These are phyloP conservation scores for Podospora conica DNA, from an alignment of 495 filamentous ascomycete species.

Conservation along the genomic window DNA sequence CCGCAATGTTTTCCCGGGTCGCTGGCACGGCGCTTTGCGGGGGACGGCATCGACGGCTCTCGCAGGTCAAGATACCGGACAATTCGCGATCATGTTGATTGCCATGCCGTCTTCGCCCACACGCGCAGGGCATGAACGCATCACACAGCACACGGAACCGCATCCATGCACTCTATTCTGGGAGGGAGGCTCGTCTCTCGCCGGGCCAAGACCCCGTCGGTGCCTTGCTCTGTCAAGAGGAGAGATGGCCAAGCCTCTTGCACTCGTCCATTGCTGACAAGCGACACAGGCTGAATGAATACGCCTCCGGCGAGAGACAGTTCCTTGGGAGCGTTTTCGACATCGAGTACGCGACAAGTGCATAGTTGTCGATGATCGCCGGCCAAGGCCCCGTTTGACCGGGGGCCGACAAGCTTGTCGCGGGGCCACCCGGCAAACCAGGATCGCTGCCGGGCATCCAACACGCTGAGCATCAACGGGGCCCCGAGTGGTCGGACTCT, in stretches of 20 bases:
- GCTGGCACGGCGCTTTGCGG: constrained; percentile 1
- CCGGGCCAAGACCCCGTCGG: background rate
- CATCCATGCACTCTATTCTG: constrained; percentile 3
- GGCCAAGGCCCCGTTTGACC: background rate
- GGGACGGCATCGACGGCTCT: constrained; percentile 3
- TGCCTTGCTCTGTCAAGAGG: background rate
- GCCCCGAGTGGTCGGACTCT: constrained; percentile 23
- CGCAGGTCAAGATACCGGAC: background rate
- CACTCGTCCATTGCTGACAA: background rate
- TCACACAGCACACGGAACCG: background rate
- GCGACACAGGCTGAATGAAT: constrained; percentile 6
- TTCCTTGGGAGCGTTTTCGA: background rate
- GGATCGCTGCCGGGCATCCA: constrained; percentile 10
- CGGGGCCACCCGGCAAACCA: constrained; percentile 21
- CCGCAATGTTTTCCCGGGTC: constrained; percentile 10
- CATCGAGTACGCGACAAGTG: background rate
- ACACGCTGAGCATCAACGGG: background rate
- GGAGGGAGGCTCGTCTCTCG: background rate
- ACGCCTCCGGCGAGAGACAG: background rate
- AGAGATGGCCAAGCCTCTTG: background rate
- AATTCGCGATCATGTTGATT: background rate
- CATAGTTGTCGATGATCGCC: constrained; percentile 1
- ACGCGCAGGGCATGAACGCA: background rate
- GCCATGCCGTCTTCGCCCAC: background rate
- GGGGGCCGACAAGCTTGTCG: constrained; percentile 1